These are phyloP conservation scores for Penicillium soppii DNA, from an alignment of 495 filamentous ascomycete genomes.

Conservation along the genomic window DNA sequence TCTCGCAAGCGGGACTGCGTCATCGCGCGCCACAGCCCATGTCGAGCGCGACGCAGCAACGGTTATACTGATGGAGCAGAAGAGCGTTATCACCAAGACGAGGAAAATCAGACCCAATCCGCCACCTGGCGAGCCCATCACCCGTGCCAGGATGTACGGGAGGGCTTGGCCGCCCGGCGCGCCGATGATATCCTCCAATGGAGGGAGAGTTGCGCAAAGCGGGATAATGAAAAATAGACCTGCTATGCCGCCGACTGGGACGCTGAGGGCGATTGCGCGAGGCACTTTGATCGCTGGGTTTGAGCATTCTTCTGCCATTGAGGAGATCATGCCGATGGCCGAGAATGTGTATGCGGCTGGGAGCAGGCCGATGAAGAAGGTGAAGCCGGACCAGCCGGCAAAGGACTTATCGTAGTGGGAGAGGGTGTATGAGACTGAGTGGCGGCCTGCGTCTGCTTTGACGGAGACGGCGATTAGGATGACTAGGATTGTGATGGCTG, in stretches of 20 bases:
- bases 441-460: constrained; percentile 42
- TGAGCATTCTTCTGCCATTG: constrained; percentile 51
- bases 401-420: constrained; percentile 49
- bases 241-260: constrained; percentile 41
- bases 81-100: constrained; percentile 62
- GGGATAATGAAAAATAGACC: constrained; percentile 51
- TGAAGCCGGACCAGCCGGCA: constrained; percentile 45
- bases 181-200: constrained; percentile 39
- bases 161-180: constrained; percentile 43
- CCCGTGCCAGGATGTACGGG: constrained; percentile 46
- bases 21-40: constrained; percentile 62
- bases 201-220: constrained; percentile 46
- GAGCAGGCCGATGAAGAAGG: constrained; percentile 53
- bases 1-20: constrained; percentile 35
- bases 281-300: constrained; percentile 47
- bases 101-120: constrained; percentile 46
- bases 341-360: constrained; percentile 53
- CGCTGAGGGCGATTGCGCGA: constrained; percentile 41
- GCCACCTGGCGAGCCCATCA: constrained; percentile 49
- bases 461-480: constrained; percentile 41
- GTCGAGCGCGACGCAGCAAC: constrained; percentile 58
- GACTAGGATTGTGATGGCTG: constrained; percentile 37
- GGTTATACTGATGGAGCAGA: constrained; percentile 62
- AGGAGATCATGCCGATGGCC: constrained; percentile 52
- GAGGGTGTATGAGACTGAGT: constrained; percentile 42